A percentile compares a stretch with the other conserved stretches of the same genome.
Conservation (phyloP, 1,284 basidiomycete species). For the Malassezia obtusa region DNA sequence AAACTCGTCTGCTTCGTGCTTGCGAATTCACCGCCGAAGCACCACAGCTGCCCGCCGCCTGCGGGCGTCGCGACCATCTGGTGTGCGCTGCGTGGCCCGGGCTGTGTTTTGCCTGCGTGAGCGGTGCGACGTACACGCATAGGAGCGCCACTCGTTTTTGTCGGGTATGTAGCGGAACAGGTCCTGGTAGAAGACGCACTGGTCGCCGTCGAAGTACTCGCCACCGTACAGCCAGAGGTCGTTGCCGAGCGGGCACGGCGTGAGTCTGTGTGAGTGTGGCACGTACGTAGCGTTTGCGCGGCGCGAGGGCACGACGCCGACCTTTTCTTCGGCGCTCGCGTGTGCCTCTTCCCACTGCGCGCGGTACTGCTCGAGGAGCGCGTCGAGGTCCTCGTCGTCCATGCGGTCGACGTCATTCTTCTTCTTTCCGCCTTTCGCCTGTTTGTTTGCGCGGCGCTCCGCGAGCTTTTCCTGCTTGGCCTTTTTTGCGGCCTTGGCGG, state of each 20-base stretch:
- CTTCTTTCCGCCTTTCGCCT: constrained; percentile 27
- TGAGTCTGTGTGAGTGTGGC: constrained; percentile 18
- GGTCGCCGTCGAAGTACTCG: constrained; percentile 47
- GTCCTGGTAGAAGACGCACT: constrained; percentile 40
- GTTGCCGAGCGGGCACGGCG: constrained; percentile 42
- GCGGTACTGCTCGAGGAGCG: constrained; percentile 33
- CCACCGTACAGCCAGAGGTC: constrained; percentile 47
- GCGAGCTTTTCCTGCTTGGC: constrained; percentile 46
- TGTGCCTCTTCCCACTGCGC: constrained; percentile 43
- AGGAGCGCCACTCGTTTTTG: constrained; percentile 40
- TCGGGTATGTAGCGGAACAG: constrained; percentile 42
- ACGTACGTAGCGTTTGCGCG: constrained; percentile 40
- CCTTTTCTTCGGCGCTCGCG: constrained; percentile 33
- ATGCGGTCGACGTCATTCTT: constrained; percentile 20
- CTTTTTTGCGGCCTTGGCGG: constrained; percentile 44
- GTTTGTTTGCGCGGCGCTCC: constrained; percentile 35
- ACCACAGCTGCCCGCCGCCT: constrained; percentile 45
- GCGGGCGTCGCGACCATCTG: constrained; percentile 39
- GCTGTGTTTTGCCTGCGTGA: constrained; percentile 28
- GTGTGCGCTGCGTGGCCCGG: constrained; percentile 44
- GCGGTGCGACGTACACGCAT: constrained; percentile 19
- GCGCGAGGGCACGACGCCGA: constrained; percentile 31
- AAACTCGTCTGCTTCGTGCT: constrained; percentile 75
- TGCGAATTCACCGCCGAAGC: constrained; percentile 52
- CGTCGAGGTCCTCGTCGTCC: constrained; percentile 46